phyloP scores from a whole-genome alignment of 352 stramenopile genomes.

The Pythium rhizo-oryzae region DNA sequence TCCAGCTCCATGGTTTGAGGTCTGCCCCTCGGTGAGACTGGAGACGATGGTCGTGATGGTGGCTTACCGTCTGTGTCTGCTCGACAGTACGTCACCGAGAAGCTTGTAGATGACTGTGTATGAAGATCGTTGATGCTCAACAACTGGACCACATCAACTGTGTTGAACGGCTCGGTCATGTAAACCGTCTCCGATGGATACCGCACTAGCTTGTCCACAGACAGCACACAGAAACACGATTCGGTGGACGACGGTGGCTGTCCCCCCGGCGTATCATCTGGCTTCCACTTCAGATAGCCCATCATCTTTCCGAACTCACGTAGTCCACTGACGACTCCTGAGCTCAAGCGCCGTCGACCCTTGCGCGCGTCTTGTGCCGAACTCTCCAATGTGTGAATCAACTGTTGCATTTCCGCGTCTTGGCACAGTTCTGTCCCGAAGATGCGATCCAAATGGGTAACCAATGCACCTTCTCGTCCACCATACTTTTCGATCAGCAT shows the following conservation, averaged over 20 bases:
- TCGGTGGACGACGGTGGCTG: neutral
- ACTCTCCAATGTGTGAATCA: slow-evolving; percentile 35
- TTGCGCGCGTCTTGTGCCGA: neutral
- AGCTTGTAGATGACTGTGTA: neutral
- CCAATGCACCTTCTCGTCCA: slow-evolving; percentile 49
- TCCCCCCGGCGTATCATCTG: neutral
- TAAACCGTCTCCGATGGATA: slow-evolving; percentile 47
- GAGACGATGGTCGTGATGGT: slow-evolving; percentile 4
- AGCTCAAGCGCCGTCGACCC: slow-evolving; percentile 10
- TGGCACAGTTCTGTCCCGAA: slow-evolving; percentile 51
- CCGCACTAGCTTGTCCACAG: slow-evolving; percentile 55
- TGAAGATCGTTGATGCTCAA: slow-evolving; percentile 20
- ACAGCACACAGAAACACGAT: slow-evolving; percentile 45
- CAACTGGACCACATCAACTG: slow-evolving; percentile 39
- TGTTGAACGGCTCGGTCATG: slow-evolving; percentile 40
- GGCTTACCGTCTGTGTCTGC: neutral
- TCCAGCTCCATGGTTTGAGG: slow-evolving; percentile 38
- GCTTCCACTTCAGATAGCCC: slow-evolving; percentile 43
- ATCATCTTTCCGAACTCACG: slow-evolving; percentile 48
- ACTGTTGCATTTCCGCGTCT: slow-evolving; percentile 33
- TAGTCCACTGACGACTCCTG: slow-evolving; percentile 39
- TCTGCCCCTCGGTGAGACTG: neutral
- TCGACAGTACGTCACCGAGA: slow-evolving; percentile 6
- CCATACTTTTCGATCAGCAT: slow-evolving; percentile 58
- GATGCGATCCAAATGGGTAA: slow-evolving; percentile 70